Evolutionary conservation across 2,329 filamentous ascomycete genomes (phyloP), one percentile per base, ranked within the genome.

Genomic region (Lecanosticta acicola): DNA sequence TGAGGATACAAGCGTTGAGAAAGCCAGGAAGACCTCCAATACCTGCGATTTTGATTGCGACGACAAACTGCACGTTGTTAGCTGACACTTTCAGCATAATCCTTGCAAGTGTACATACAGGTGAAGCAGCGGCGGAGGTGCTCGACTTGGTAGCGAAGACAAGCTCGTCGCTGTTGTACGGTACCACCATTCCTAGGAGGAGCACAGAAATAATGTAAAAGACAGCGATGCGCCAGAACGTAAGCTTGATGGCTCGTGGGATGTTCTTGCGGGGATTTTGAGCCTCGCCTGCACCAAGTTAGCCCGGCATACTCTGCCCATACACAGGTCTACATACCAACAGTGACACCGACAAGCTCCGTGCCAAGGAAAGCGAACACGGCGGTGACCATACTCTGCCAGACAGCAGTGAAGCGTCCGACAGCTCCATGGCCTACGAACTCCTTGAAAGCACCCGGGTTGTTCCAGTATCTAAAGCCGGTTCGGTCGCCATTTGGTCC

Each of bases 301-400:
- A 32, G 20, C 39, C 9, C 7, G 17, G 37, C 7, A 18, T n/a
- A 8, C 16, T n/a, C 4, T n/a, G n/a, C n/a, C n/a, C n/a, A n/a
- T 29, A 17, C 3, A 14, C 3, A n/a, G 4, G 14, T 29, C 10
- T 17, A 40, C 67, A 89, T 84, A 43, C 83, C 85, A 26, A 87
- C 84, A 0, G 85, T 89, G 11, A 89, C 83, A 68, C 84, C 85
- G 41, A 88, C 82, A 35, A 88, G 71, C 61, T 89, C 85, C 2
- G 84, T 85, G 48, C 84, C 85, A 3, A 89, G 75, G 62, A 86
- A 90, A 46, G 86, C 85, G 56, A 90, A 90, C 3, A 84, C 85
- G 1, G 85, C 85, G 18, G 81, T 86, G 56, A 87, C 80, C 70
- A 89, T 79, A 41, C 44, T 50, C 13, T 58, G 57, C 62, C 64